These are phyloP conservation scores for Tanozyma kutaoensis DNA, from an alignment of 805 yeast species.

Conservation along the genomic window DNA sequence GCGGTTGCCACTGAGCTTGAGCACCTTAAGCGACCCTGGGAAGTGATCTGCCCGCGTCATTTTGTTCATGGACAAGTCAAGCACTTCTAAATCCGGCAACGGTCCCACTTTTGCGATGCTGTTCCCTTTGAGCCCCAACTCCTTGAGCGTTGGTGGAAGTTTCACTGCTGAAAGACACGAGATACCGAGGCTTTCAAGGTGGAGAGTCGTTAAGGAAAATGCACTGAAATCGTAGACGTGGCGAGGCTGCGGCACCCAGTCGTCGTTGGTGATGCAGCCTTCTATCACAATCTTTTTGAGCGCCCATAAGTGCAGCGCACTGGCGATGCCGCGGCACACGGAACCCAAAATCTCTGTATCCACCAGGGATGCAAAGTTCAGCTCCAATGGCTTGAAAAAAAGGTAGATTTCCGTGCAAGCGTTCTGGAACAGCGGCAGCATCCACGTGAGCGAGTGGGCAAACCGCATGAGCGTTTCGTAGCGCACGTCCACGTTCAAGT, in stretches of 20 bases:
- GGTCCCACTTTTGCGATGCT: not conserved
- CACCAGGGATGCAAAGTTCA: not conserved
- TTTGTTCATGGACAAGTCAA: constrained; percentile 2
- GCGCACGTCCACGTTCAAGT: constrained; percentile 1
- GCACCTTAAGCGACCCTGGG: not conserved
- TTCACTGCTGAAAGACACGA: not conserved
- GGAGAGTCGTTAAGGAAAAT: not conserved
- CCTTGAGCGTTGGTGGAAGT: constrained; percentile 1
- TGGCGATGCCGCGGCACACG: constrained; percentile 1
- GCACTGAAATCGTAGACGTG: too few relatives aligned
- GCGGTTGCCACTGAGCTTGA: constrained; percentile 1
- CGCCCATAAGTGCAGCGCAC: not conserved
- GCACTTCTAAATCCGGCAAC: constrained; percentile 1
- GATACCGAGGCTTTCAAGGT: not conserved
- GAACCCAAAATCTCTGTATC: not conserved
- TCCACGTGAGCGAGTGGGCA: not conserved
- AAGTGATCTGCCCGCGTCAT: not conserved
- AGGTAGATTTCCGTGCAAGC: constrained; percentile 1
- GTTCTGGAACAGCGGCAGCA: constrained; percentile 1
- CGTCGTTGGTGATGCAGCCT: too few relatives aligned
- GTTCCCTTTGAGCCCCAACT: constrained; percentile 1
- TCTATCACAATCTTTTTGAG: not conserved
- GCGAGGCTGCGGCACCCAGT: too few relatives aligned
- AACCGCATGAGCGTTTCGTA: constrained; percentile 1
- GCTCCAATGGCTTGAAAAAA: not conserved